A percentile compares a stretch with the other conserved stretches of the same genome.
Conservation (phyloP, 2,329 filamentous ascomycete genomes). For the Apiospora malaysiana region DNA sequence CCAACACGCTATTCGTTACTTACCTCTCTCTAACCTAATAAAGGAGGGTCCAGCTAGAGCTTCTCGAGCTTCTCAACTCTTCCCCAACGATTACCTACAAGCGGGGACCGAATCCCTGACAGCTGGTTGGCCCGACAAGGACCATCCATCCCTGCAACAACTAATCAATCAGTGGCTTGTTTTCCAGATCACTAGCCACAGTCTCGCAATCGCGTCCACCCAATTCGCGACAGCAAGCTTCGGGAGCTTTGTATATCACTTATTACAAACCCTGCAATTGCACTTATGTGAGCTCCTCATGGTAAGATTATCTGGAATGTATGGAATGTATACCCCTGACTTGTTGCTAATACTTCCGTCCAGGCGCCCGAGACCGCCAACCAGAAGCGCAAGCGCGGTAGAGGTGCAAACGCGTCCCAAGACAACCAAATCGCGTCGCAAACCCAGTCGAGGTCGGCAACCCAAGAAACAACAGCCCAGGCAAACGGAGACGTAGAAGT, state of each 20-base stretch:
- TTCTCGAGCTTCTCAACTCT: not conserved
- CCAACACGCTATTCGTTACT: not conserved
- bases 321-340: too few species aligned
- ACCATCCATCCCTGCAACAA: not conserved
- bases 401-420: slow-evolving; percentile 46
- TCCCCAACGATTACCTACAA: slow-evolving; percentile 5
- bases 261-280: not conserved
- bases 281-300: slow-evolving; percentile 2
- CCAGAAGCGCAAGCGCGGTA: slow-evolving; percentile 51
- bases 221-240: slow-evolving; percentile 8
- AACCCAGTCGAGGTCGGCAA: slow-evolving; percentile 29
- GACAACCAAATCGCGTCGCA: slow-evolving; percentile 35
- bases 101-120: not conserved
- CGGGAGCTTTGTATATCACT: slow-evolving; percentile 7
- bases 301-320: not conserved
- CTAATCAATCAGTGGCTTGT: slow-evolving; percentile 1
- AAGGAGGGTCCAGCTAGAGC: not conserved
- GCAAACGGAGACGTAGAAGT: slow-evolving; percentile 27
- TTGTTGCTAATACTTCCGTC: not conserved
- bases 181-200: not conserved
- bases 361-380: slow-evolving; percentile 37
- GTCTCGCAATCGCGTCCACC: not conserved
- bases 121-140: slow-evolving; percentile 4
- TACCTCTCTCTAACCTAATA: not conserved
- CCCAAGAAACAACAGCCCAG: slow-evolving; percentile 27